Conservation (phyloP, 257 asterid genomes). For the Hygrophila difformis region DNA sequence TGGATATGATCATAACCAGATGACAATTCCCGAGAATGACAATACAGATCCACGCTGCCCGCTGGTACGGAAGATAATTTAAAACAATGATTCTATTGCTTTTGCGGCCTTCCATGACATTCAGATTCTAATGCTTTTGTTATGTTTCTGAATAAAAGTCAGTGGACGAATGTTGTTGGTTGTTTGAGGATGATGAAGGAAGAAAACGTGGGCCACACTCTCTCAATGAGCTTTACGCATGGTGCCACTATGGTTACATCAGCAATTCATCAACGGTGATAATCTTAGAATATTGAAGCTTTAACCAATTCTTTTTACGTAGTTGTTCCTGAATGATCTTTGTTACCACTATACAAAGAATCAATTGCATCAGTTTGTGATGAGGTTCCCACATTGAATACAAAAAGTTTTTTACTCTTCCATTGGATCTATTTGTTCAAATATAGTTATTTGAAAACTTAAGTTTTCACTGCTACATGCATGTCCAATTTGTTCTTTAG, state of each 20-base stretch:
- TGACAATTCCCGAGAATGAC: slow-evolving; percentile 14
- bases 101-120: not conserved
- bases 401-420: no score
- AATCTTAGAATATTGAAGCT: slow-evolving; percentile 9
- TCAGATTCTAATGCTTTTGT: not conserved
- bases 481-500: not conserved
- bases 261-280: slow-evolving; percentile 52
- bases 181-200: slow-evolving; percentile 70
- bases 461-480: no score
- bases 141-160: slow-evolving; percentile 26
- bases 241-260: slow-evolving; percentile 68
- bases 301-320: slow-evolving; percentile 2
- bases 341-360: slow-evolving; percentile 12
- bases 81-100: not conserved
- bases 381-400: not conserved
- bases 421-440: no score
- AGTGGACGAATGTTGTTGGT: slow-evolving; percentile 75
- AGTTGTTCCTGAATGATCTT: not conserved
- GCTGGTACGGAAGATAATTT: slow-evolving; percentile 26
- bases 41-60: slow-evolving; percentile 16
- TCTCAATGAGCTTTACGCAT: slow-evolving; percentile 61
- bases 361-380: not conserved
- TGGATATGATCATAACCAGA: slow-evolving; percentile 17
- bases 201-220: slow-evolving; percentile 77
- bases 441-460: not conserved